A percentile compares a stretch with the other conserved stretches of the same genome.
Conservation (phyloP, 2,329 filamentous ascomycete species). For the Diaporthe vaccinii region DNA sequence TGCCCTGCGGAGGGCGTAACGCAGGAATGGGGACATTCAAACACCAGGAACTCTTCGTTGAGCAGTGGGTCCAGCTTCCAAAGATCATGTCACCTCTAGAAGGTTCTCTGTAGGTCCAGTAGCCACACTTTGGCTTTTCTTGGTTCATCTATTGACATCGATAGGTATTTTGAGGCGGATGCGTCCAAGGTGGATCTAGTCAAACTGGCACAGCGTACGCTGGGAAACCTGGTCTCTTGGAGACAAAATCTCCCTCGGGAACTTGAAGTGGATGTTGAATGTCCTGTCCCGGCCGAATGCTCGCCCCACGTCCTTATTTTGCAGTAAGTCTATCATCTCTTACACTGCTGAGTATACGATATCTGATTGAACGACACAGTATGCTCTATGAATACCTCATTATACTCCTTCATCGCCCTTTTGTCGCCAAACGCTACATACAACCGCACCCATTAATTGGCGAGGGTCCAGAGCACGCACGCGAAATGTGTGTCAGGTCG, state of each 20-base stretch:
- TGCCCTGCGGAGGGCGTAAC: neutral
- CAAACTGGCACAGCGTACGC: neutral
- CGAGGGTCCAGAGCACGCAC: neutral
- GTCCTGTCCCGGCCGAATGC: neutral
- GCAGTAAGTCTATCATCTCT: neutral
- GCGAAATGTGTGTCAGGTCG: slow-evolving; percentile 7
- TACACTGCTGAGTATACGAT: fast-evolving
- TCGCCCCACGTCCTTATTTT: neutral
- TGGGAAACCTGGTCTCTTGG: neutral
- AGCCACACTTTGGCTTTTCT: too few species aligned
- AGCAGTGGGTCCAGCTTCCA: slow-evolving; percentile 7
- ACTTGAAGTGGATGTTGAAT: neutral
- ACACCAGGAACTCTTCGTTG: neutral
- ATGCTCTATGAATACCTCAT: slow-evolving; percentile 12
- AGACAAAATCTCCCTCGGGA: neutral
- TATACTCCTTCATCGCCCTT: slow-evolving; percentile 5
- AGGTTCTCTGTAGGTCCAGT: neutral
- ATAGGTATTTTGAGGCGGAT: neutral
- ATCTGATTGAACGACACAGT: neutral
- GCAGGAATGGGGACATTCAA: neutral
- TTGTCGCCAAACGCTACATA: slow-evolving; percentile 15
- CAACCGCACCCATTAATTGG: neutral
- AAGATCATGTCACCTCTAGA: slow-evolving; percentile 2
- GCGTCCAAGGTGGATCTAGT: neutral
- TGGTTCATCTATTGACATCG: neutral